Evolutionary conservation across 2,329 filamentous ascomycete genomes (phyloP), one percentile per base, ranked within the genome.

Genomic region (Venturia effusa): DNA sequence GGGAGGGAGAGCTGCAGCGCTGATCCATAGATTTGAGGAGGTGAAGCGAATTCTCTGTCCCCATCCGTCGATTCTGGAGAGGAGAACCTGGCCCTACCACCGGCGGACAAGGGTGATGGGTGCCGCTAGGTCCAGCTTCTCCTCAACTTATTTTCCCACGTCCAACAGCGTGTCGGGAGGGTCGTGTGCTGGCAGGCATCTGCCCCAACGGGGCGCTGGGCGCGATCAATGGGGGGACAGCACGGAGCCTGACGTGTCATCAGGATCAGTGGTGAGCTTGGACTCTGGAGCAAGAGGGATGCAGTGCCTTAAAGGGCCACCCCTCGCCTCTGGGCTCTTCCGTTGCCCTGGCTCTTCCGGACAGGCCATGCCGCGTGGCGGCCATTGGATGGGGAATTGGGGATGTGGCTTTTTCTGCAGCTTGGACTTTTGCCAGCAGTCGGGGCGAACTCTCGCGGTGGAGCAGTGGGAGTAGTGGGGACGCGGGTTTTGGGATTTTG

Each of bases 181-280:
- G 34, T 32, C 27, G 51, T 57, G 27, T 57, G 51, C 51, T 57
- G 51, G 51, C 51, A 57, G 51, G 51, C 51, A 57, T 57, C 51
- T n/a, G 51, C 15, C 24, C 48, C 48, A 55, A 32, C 51, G 27
- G 30, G n/a, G 30, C 5, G 13, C 6, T 32, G 30, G 15, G 51
- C 11, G 24, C 17, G 48, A 32, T 54, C 24, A 30, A 54, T 30
- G 48, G 48, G 32, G 48, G 48, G 48, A 55, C 48, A n/a, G 10
- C 24, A 19, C 27, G 51, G 51, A 57, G 27, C 51, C 34, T 57
- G 51, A 57, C 51, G 51, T 57, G 51, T 57, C 51, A 57, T 34
- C 13, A 34, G 51, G 30, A 34, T 57, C 27, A 34, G 51, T 57
- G 51, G 51, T 57, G 51, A 57, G 51, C 51, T 34, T 57, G 51